Percentiles rank a stretch among this genome's conserved stretches.
These are phyloP conservation scores for Allium cepa DNA, from an alignment of 106 monocot species.

Conservation along the genomic window DNA sequence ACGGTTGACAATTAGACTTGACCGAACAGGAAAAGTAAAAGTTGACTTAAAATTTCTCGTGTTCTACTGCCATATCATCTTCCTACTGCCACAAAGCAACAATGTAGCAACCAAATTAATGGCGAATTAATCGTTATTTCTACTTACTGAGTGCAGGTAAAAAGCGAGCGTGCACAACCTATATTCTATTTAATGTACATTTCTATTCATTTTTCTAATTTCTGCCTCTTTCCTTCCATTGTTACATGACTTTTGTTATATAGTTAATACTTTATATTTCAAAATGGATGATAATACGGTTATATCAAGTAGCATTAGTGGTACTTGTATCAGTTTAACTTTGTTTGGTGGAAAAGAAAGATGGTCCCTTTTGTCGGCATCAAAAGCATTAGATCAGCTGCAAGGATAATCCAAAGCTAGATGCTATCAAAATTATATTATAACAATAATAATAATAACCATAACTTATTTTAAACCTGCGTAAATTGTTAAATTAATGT, in stretches of 20 bases:
- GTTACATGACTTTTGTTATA: too few species aligned
- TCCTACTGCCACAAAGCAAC: slow-evolving; percentile 1
- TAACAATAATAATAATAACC: too few species aligned
- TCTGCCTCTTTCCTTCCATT: too few species aligned
- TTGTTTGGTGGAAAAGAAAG: too few species aligned
- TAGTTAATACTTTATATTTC: background rate
- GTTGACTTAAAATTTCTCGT: background rate
- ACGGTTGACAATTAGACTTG: background rate
- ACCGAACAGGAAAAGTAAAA: background rate
- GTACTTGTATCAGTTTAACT: background rate
- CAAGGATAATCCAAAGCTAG: too few species aligned
- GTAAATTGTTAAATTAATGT: too few species aligned
- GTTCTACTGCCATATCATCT: background rate
- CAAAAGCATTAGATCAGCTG: too few species aligned
- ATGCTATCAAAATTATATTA: too few species aligned
- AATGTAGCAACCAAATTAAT: background rate
- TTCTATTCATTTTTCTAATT: too few species aligned
- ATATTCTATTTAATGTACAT: background rate
- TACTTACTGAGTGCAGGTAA: background rate
- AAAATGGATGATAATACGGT: background rate
- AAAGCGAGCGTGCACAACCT: background rate
- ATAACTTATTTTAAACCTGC: too few species aligned
- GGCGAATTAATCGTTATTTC: background rate
- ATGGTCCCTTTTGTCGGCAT: too few species aligned
- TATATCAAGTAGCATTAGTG: background rate